Evolutionary conservation across 306 rosid species (phyloP).

Genomic region (Fragaria vesca): DNA sequence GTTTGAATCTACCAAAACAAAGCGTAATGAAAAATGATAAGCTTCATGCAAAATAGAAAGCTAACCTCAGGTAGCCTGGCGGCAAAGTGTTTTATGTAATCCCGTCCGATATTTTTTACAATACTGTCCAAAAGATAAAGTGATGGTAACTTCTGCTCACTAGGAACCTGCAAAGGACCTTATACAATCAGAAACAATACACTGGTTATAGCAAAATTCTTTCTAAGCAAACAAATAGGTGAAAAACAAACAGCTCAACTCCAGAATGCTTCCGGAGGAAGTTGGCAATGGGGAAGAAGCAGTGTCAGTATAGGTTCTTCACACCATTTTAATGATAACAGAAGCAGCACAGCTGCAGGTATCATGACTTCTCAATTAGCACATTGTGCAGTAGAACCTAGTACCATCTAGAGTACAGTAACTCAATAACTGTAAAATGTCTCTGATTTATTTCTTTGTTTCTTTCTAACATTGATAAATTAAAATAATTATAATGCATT

Average conservation of each 20-base stretch:
- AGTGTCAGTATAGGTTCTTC: not conserved
- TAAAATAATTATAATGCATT: not conserved
- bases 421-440: not conserved
- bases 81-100: constrained; percentile 85
- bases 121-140: constrained; percentile 96
- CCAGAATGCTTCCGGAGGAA: constrained; percentile 12
- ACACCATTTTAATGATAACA: constrained; percentile 5
- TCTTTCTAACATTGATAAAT: not conserved
- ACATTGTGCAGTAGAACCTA: not conserved
- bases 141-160: constrained; percentile 89
- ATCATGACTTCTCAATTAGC: constrained; percentile 16
- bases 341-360: constrained; percentile 6
- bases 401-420: not conserved
- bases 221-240: constrained; percentile 14
- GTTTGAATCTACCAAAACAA: not conserved
- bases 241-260: constrained; percentile 16
- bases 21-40: constrained; percentile 6
- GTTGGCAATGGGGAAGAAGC: not conserved
- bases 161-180: constrained; percentile 73
- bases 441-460: not conserved
- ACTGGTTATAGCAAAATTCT: constrained; percentile 2
- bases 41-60: constrained; percentile 28
- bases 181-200: constrained; percentile 16
- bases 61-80: constrained; percentile 88
- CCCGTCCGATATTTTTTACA: constrained; percentile 93